Evolutionary conservation across 164 flowering plant genomes (phyloP), one percentile per base, ranked within the genome.

Genomic region (Amborella trichopoda): DNA sequence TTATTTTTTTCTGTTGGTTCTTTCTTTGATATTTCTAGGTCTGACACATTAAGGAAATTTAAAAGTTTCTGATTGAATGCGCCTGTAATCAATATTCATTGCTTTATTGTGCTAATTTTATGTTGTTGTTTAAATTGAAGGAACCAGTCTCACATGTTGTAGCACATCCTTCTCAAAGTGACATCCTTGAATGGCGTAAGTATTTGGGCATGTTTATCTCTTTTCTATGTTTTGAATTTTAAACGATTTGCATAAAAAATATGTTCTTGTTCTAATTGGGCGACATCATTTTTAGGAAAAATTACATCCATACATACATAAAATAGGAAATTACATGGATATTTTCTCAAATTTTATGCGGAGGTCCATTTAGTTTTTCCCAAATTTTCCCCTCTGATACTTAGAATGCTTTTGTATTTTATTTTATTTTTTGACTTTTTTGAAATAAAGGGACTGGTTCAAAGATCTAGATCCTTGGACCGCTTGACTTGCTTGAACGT

Each of bases 161-260:
- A 30, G 96, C 98, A 13, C 94, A 85, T 34, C 98, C 98, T 55
- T 76, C 78, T 26, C 85, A 89, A 46, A 91, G 55, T 65, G 90
- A 91, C 63, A 87, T 91, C 49, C 85, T 91, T 46, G 99, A 91
- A 54, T 91, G 99, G 96, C 94, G 96, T 91, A 70, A 81, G 98
- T 80, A 41, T n/a, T 23, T 25, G 22, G 26, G 41, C 37, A 2
- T 33, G 12, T 17, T 11, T 11, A 13, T 33, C 37, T 17, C 3
- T 33, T 33, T 13, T 33, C 14, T 1, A 10, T 2, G 12, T 33
- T 1, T 2, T 33, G 12, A 11, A 11, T 33, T 33, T 33, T 2
- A 33, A 13, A 33, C 37, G 2, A 33, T 13, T 33, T 1, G 37
- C 16, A 17, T 17, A 13, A 17, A 11, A 2, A 11, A 33, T 2